Evolutionary conservation across 169 alveolate species (phyloP), one percentile per base, ranked within the genome.

Genomic region (Sarcocystis neurona): DNA sequence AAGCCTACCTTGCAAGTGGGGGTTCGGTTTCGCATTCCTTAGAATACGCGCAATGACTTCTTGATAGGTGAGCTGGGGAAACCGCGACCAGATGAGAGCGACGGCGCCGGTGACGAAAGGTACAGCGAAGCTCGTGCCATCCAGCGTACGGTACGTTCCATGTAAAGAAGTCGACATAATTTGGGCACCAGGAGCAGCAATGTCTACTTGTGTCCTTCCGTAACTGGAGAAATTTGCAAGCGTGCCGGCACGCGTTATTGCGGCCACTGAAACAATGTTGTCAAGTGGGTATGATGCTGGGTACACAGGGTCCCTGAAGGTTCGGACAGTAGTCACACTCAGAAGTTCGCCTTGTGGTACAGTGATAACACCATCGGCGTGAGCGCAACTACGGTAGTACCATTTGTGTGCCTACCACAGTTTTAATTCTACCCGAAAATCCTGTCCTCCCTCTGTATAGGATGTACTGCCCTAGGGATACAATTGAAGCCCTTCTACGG

Each of bases 71-170:
- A 94, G 87, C 39, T 90, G 86, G 27, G 95, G 96, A 74, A 78
- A 87, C 23, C 90, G 72, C 41, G 95, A 90, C 90, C 94, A 91
- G 44, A 94, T 58, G 34, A 92, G 88, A 2, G 94, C 96, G 10
- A 92, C 93, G 56, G 93, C 87, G 68, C 96, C 96, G 27, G 94
- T 88, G 72, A 93, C 94, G 68, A 92, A 77, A 0, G 96, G 96
- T 44, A 93, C 94, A 20, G 96, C 94, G 66, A 93, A 92, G 84
- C 94, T 90, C 50, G 95, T 93, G 4, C 96, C 96, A 32, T 89
- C 90, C 89, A 92, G 91, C 30, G 91, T 72, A 37, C 93, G 46
- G 63, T 93, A 93, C 47, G 75, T 86, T 50, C 84, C 63, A 20
- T 84, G 34, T 44, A 78, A 75, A 3, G 87, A 90, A 0, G 93